Conservation (phyloP, 169 alveolate genomes). For the Plasmodium coatneyi region DNA sequence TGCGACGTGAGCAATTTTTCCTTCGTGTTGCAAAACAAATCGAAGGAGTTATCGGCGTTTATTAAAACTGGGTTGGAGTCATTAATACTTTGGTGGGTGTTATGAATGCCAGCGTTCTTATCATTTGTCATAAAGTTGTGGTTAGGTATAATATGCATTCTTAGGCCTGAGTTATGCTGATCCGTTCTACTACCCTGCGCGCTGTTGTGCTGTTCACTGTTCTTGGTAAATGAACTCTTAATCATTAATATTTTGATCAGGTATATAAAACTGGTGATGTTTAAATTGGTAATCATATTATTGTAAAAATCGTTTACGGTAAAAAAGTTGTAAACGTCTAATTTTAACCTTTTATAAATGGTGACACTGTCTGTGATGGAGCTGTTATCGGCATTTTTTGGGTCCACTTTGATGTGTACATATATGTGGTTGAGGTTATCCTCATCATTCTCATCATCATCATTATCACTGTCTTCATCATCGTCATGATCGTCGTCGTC, state of each 20-base stretch:
- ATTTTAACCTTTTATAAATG: slow-evolving; percentile 66
- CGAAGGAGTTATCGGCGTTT: slow-evolving; percentile 58
- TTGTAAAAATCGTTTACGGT: slow-evolving; percentile 71
- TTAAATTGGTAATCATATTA: slow-evolving; percentile 63
- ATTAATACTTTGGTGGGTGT: slow-evolving; percentile 23
- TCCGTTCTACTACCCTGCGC: slow-evolving; percentile 10
- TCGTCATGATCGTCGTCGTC: slow-evolving; percentile 14
- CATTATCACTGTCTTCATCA: not conserved
- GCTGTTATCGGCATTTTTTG: slow-evolving; percentile 57
- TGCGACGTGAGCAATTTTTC: slow-evolving; percentile 43
- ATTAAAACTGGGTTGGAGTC: slow-evolving; percentile 61
- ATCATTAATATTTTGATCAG: slow-evolving; percentile 59
- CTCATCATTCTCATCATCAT: not conserved
- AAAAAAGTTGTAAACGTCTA: slow-evolving; percentile 73
- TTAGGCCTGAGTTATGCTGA: slow-evolving; percentile 3
- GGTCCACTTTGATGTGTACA: slow-evolving; percentile 48
- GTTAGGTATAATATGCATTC: slow-evolving; percentile 2
- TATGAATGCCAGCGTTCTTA: not conserved
- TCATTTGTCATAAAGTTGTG: slow-evolving; percentile 25
- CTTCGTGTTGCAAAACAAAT: slow-evolving; percentile 21
- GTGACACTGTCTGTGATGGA: slow-evolving; percentile 60
- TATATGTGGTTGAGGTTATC: slow-evolving; percentile 29
- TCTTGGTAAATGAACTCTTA: slow-evolving; percentile 25
- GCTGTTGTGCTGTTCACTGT: slow-evolving; percentile 9
- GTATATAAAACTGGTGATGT: slow-evolving; percentile 61